Base-by-base conservation (phyloP, 106 monocot species). In the Triglochin maritima region DNA sequence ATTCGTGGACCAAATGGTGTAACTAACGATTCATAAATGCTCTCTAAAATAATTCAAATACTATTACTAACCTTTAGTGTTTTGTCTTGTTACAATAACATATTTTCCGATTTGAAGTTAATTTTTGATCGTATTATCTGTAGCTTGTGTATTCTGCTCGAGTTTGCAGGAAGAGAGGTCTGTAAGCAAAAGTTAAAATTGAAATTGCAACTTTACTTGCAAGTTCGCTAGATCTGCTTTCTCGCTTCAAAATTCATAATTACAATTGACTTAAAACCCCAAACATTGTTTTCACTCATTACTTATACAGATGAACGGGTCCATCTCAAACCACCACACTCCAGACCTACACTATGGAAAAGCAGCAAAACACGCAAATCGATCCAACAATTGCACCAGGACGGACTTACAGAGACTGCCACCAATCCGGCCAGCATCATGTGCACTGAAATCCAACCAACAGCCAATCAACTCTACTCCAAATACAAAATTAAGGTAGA, bases 401-500 rank as follows among this genome's bases (percentile, higher is more conserved):
- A 84, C 11, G 90, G 90, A 6, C 65, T 87, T 56, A 70, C 78
- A 13, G 79, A 62, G 9, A 74, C 82, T 6, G 86, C 86, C 0
- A 44, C 81, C 1, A 73, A 69, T 42, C 56, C 84, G 3, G 86
- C 77, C 10, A 79, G 77, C 62, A 55, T 71, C 4, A 75, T 75
- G 4, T 57, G 68, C 14, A 13, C 78, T 46, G 72, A 65, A 12
- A 70, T 63, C 8, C 84, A 87, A 15, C 84, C 87, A 44, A 67
- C 62, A 1, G 73, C 69, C n/a, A 68, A 62, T 14, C 56, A 67
- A 5, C 48, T 81, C 49, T 86, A 86, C 70, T 52, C 71, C 75
- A 80, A 75, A 66, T 85, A 81, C 72, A 85, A 87, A 66, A 87
- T 87, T 0, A 71, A 73, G n/a, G 82, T 78, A 1, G 90, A 90